These are phyloP conservation scores for Eucalyptus coolabah DNA, from an alignment of 345 rosid genomes.

Conservation along the genomic window DNA sequence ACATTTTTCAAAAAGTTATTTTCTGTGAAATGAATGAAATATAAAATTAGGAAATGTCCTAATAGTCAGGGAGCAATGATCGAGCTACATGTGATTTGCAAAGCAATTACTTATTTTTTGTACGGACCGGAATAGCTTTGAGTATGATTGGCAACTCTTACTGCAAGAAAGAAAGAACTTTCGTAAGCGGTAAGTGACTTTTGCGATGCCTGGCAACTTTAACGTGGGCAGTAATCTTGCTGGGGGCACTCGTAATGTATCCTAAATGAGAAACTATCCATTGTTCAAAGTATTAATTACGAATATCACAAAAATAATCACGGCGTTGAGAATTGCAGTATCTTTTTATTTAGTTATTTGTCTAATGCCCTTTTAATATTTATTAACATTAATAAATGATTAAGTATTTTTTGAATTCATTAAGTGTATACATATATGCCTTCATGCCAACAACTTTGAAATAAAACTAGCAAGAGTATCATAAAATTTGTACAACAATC, in stretches of 20 bases:
- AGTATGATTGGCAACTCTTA: neutral
- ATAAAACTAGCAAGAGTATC: too few relatives aligned
- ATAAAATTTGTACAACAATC: accelerated
- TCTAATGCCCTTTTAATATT: neutral
- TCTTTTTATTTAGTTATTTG: neutral
- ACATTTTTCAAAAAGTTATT: too few relatives aligned
- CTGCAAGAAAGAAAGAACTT: neutral
- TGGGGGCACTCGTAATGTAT: neutral
- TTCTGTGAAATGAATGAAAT: too few relatives aligned
- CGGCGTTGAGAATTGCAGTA: neutral
- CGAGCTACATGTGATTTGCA: neutral
- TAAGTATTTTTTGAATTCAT: neutral
- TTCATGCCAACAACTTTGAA: neutral
- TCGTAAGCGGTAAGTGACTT: neutral
- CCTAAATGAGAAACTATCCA: neutral
- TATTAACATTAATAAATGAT: neutral
- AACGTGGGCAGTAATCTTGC: neutral
- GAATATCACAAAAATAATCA: neutral
- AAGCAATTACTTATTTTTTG: neutral
- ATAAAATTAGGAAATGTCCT: neutral
- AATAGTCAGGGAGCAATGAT: neutral
- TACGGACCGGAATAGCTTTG: neutral
- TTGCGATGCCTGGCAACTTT: neutral
- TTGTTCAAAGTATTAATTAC: neutral
- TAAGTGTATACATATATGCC: neutral